phyloP scores from a whole-genome alignment of 2,329 filamentous ascomycete species.

The Xylariaceae sp. region DNA sequence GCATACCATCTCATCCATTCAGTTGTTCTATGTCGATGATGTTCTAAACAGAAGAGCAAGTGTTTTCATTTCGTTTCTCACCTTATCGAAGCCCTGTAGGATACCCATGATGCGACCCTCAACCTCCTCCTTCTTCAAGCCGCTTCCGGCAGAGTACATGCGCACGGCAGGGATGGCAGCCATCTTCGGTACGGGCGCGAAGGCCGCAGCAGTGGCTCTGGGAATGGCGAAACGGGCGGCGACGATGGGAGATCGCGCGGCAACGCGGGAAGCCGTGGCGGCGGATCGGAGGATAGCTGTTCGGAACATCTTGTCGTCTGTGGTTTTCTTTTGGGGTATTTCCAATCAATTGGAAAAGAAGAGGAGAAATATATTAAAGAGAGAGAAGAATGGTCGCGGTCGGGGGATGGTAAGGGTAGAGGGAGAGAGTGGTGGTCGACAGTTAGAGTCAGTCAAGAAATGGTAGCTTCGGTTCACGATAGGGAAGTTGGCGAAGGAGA shows the following conservation, averaged over 20 bases:
- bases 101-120: slow-evolving; percentile 90
- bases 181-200: slow-evolving; percentile 54
- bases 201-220: slow-evolving; percentile 42
- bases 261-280: slow-evolving; percentile 50
- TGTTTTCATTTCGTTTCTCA: too few species aligned
- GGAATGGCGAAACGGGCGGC: slow-evolving; percentile 48
- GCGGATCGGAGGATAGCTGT: slow-evolving; percentile 77
- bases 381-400: slow-evolving; percentile 1
- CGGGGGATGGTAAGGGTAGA: slow-evolving; percentile 6
- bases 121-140: slow-evolving; percentile 77
- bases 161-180: slow-evolving; percentile 65
- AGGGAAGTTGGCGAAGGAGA: slow-evolving; percentile 12
- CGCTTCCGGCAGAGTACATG: slow-evolving; percentile 80
- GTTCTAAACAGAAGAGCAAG: too few species aligned
- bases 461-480: too few species aligned
- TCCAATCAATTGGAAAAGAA: neutral
- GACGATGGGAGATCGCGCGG: slow-evolving; percentile 57
- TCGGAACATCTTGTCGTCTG: slow-evolving; percentile 72
- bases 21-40: too few species aligned
- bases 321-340: slow-evolving; percentile 8
- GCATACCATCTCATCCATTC: too few species aligned
- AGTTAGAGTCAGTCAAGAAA: too few species aligned
- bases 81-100: slow-evolving; percentile 96
- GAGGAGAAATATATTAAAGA: neutral
- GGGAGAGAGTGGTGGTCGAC: slow-evolving; percentile 3